Base-by-base conservation (phyloP, 768 basidiomycete genomes). In the Flagelloscypha sp. region DNA sequence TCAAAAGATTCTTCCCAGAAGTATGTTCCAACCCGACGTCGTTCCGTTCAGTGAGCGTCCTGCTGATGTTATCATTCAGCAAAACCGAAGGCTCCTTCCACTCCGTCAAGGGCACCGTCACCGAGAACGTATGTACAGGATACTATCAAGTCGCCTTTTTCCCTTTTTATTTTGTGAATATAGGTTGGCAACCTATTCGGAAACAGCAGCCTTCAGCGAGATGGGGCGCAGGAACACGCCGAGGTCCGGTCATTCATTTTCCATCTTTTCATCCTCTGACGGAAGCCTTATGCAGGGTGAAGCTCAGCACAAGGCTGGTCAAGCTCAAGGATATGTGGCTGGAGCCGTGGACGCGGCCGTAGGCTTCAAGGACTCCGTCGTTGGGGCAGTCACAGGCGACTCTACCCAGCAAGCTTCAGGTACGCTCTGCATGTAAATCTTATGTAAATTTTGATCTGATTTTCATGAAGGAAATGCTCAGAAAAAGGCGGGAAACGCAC, bases 341-440 rank as follows among this genome's bases (percentile, higher is more conserved):
- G 75, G 75, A 16, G 50, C 54, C 1, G 6, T 49, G 10, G 74
- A 77, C 39, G 63, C 61, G 36, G 24, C 63, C 5, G 50, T 46
- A 7, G 74, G 75, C 19, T 73, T 71, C 55, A 65, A 66, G 38
- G 74, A 77, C 36, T 48, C 69, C 20, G 51, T 77, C 19, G 53
- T 68, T 21, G 76, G 75, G 19, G 68, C 76, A 8, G 38, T 78
- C 27, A 64, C 55, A 9, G 75, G 72, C 20, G 76, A 77, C 53
- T 63, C 66, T 46, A 27, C 55, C 20, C 69, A 75, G 48, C 63
- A 78, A 48, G 38, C 41, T 16, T 6, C 59, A 15, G 74, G 75
- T 70, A 30, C 5, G 24, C 30, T 11, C 16, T 24, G 9, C 17
- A 31, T 12, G 30, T 9, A 16, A 12, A 16, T 16, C 8, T 16